Evolutionary conservation across 2,329 filamentous ascomycete species (phyloP).

Genomic region (Ceratocystis papillata): DNA sequence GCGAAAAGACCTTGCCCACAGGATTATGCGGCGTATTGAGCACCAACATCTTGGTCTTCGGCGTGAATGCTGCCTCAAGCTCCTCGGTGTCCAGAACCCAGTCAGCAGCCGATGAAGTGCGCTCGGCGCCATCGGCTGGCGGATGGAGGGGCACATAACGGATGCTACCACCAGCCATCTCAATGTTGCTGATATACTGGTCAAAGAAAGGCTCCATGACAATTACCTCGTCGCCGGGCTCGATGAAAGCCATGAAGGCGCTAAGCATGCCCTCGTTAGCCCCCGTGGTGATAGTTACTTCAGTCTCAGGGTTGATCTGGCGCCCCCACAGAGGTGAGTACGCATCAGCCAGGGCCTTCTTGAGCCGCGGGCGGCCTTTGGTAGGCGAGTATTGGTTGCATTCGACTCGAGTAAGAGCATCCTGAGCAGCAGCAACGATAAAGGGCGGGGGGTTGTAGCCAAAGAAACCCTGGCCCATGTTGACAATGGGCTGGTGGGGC

Average conservation of each 20-base stretch:
- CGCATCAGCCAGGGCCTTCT: conserved; percentile 83
- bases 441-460: conserved; percentile 92
- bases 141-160: conserved; percentile 93
- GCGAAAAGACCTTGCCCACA: conserved; percentile 88
- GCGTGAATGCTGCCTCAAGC: conserved; percentile 69
- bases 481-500: conserved; percentile 53
- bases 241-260: conserved; percentile 96
- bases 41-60: conserved; percentile 92
- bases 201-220: conserved; percentile 98
- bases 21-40: conserved; percentile 83
- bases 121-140: conserved; percentile 63
- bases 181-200: conserved; percentile 97
- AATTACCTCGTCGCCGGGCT: conserved; percentile 90
- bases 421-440: conserved; percentile 82
- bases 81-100: conserved; percentile 81
- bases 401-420: conserved; percentile 78
- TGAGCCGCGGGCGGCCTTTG: conserved; percentile 80
- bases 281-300: conserved; percentile 88
- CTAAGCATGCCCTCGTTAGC: conserved; percentile 89
- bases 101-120: conserved; percentile 73
- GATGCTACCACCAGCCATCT: conserved; percentile 93
- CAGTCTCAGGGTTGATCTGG: conserved; percentile 72
- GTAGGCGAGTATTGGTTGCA: conserved; percentile 99
- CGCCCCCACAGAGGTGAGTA: conserved; percentile 85
- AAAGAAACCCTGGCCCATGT: conserved; percentile 62